phyloP scores from a whole-genome alignment of 352 stramenopile genomes.

The Pythium phragmiticola region DNA sequence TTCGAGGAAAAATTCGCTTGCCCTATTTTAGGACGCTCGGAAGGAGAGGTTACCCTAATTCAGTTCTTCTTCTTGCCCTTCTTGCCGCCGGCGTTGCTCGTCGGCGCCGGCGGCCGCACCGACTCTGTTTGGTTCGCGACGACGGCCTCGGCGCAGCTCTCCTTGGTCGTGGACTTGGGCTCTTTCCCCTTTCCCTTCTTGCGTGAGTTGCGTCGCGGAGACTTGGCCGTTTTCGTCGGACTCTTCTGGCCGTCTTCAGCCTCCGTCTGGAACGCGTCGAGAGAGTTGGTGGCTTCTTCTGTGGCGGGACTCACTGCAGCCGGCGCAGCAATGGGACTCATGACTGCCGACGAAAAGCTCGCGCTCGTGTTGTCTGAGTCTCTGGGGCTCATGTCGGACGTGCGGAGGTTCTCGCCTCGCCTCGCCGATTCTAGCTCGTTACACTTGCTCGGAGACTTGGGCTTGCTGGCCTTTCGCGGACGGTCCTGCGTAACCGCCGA shows the following conservation, averaged over 20 bases:
- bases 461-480: not conserved
- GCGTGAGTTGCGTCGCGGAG: slow-evolving; percentile 2
- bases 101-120: slow-evolving; percentile 15
- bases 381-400: slow-evolving; percentile 26
- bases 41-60: slow-evolving; percentile 5
- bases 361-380: slow-evolving; percentile 28
- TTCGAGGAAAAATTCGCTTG: not conserved
- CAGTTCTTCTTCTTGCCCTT: slow-evolving; percentile 25
- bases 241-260: not conserved
- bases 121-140: slow-evolving; percentile 10
- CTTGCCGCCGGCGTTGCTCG: slow-evolving; percentile 9
- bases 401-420: slow-evolving; percentile 14
- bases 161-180: not conserved
- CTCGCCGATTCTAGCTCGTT: slow-evolving; percentile 1
- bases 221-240: not conserved
- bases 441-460: slow-evolving; percentile 15
- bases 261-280: not conserved
- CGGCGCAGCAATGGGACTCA: slow-evolving; percentile 17
- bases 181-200: slow-evolving; percentile 22
- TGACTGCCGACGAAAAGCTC: slow-evolving; percentile 25
- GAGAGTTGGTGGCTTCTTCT: not conserved
- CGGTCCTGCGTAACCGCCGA: not conserved
- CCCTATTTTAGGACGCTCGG: slow-evolving; percentile 9
- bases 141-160: slow-evolving; percentile 1
- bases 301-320: not conserved